phyloP scores from a whole-genome alignment of 2,329 filamentous ascomycete genomes.

The Septoria petroselini region DNA sequence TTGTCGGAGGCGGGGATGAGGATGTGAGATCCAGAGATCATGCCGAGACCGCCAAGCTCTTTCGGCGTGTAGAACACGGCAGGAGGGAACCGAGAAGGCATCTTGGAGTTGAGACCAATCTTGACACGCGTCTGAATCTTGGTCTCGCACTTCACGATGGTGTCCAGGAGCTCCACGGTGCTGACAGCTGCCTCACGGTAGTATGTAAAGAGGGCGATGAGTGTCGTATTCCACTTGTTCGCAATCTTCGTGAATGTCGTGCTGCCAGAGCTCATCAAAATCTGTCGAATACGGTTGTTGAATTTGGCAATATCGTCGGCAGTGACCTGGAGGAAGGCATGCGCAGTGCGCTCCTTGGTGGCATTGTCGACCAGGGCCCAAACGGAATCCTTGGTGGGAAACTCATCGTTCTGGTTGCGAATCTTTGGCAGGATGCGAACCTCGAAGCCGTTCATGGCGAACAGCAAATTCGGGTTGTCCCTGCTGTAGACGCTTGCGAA shows the following conservation, averaged over 20 bases:
- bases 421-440: conserved; percentile 94
- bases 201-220: conserved; percentile 97
- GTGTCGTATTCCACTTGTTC: conserved; percentile 98
- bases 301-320: conserved; percentile 98
- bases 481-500: conserved; percentile 97
- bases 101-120: conserved; percentile 98
- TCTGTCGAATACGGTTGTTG: conserved; percentile 97
- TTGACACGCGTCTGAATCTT: conserved; percentile 99
- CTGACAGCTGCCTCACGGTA: conserved; percentile 97
- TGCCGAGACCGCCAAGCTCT: conserved; percentile 91
- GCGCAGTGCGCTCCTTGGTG: conserved; percentile 92
- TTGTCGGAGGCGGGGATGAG: conserved; percentile 96
- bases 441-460: conserved; percentile 98
- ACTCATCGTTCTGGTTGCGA: conserved; percentile 92
- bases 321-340: conserved; percentile 95
- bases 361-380: conserved; percentile 97
- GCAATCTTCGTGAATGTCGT: conserved; percentile 99
- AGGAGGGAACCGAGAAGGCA: conserved; percentile 97
- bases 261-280: conserved; percentile 98
- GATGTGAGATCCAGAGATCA: conserved; percentile 98
- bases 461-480: conserved; percentile 94
- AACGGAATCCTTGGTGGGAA: conserved; percentile 94
- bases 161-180: conserved; percentile 88
- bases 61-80: conserved; percentile 99
- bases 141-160: conserved; percentile 98